Evolutionary conservation across 495 filamentous ascomycete species (phyloP), one percentile per base, ranked within the genome.

Genomic region (Penicillium steckii): DNA sequence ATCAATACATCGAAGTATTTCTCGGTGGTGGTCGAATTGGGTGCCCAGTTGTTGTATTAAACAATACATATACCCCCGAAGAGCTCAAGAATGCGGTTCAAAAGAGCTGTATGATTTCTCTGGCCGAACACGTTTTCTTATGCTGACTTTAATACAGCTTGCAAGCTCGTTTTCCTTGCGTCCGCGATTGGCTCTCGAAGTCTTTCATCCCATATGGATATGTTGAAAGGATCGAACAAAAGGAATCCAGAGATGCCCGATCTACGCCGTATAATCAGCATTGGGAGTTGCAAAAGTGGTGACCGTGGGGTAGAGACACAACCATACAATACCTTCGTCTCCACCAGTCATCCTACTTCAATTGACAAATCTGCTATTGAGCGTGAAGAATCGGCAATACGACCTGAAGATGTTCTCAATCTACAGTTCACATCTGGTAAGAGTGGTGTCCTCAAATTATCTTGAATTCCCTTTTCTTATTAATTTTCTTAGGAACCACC

Each of bases 401-500:
- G 68, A 18, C 67, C 77, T 1, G 67, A 81, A 44, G 90, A 95
- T 33, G 80, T 87, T 1, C 79, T 91, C 33, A 95, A 95, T 61
- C 87, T 96, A 53, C 91, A 96, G 58, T 96, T 95, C 68, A 95
- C 91, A 3, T 89, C 85, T 10, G 90, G 90, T 45, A 91, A 88
- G 13, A 17, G 90, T 86, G 1, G n/a, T n/a, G n/a, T n/a, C n/a
- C 80, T 23, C 12, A 23, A 9, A 8, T 8, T 3, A 8, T 19
- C 19, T 8, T 9, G 4, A 13, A 0, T 23, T 0, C 7, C 21
- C 17, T 8, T 32, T 27, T 27, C 23, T 23, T 26, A 41, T 27
- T n/a, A 18, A 12, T 5, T 21, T 10, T 13, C 29, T 23, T 41
- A 63, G 62, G 89, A 32, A 93, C 89, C 5, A 93, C 89, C 0